These are phyloP conservation scores for Aspergillus avenaceus DNA, from an alignment of 495 filamentous ascomycete species.

Conservation along the genomic window DNA sequence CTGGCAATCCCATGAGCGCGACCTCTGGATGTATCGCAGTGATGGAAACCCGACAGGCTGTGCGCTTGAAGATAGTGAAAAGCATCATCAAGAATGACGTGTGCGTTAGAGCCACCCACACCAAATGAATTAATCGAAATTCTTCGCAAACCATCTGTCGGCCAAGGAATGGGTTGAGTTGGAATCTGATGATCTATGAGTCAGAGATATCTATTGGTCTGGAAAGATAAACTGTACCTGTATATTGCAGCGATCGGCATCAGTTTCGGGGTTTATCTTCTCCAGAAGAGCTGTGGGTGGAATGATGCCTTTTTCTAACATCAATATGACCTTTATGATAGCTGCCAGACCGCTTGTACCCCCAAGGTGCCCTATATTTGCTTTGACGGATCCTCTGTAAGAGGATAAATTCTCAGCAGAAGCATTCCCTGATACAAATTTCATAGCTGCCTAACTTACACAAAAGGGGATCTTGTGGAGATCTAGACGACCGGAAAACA, in stretches of 20 bases:
- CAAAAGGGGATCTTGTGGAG: slow-evolving; percentile 16
- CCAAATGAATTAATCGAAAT: slow-evolving; percentile 35
- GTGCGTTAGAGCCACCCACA: slow-evolving; percentile 27
- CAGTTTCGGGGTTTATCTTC: slow-evolving; percentile 38
- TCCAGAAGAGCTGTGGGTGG: slow-evolving; percentile 48
- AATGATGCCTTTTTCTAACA: slow-evolving; percentile 6
- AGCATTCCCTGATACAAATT: not conserved
- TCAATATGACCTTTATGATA: slow-evolving; percentile 47
- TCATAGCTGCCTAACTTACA: slow-evolving; percentile 9
- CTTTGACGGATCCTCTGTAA: slow-evolving; percentile 39
- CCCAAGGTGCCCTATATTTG: slow-evolving; percentile 48
- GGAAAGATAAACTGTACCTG: slow-evolving; percentile 13
- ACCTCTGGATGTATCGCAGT: slow-evolving; percentile 3
- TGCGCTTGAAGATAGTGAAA: slow-evolving; percentile 10
- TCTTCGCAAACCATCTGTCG: slow-evolving; percentile 14
- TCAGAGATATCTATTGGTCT: not conserved
- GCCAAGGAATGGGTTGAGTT: slow-evolving; percentile 10
- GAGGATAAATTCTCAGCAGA: too few species aligned
- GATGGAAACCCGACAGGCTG: slow-evolving; percentile 11
- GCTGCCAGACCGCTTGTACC: slow-evolving; percentile 52
- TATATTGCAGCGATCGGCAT: slow-evolving; percentile 13
- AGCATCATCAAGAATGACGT: slow-evolving; percentile 32
- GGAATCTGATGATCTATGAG: slow-evolving; percentile 9
- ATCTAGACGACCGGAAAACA: slow-evolving; percentile 29
- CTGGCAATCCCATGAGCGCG: too few species aligned